Evolutionary conservation across 257 asterid genomes (phyloP), one percentile per base, ranked within the genome.

Genomic region (Solanum acaule): DNA sequence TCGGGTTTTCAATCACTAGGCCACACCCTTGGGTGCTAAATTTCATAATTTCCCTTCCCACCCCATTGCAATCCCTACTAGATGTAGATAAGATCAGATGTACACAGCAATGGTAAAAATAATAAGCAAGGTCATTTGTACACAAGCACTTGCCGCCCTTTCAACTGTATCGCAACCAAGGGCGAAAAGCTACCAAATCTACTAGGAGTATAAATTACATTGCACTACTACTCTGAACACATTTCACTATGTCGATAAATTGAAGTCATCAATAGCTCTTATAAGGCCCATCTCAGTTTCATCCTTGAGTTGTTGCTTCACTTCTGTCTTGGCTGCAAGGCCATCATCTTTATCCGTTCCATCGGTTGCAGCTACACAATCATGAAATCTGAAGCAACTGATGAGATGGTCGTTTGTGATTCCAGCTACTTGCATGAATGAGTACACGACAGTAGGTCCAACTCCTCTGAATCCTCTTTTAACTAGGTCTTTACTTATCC

Each of bases 371-470:
- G 89, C 88, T 72, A 90, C n/a, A 87, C 99, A 97, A 15, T 96
- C 98, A 33, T 89, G 93, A 87, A 92, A 93, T 91, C 98, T 92
- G 96, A 94, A 97, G 92, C 99, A 97, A 84, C 91, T 94, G 90
- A 92, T 88, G 87, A 97, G 96, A 90, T 97, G 99, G 89, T 97
- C 99, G 29, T 96, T 96, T 52, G 99, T 95, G 27, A 97, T 92
- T 87, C 99, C 99, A 68, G 95, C 94, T 29, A 89, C 98, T 90
- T 97, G 99, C 99, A 97, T 97, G 88, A 97, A 97, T 2, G 99
- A 96, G 94, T 97, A 96, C 61, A 95, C 94, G 0, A 94, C 99
- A n/a, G 99, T 97, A 18, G 98, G 98, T 9, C 99, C 99, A 20
- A 96, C 98, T 86, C 99, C 99, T 61, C 98, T 95, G 34, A 97